Evolutionary conservation across 164 flowering plant genomes (phyloP).

Genomic region (Pachysandra terminalis): DNA sequence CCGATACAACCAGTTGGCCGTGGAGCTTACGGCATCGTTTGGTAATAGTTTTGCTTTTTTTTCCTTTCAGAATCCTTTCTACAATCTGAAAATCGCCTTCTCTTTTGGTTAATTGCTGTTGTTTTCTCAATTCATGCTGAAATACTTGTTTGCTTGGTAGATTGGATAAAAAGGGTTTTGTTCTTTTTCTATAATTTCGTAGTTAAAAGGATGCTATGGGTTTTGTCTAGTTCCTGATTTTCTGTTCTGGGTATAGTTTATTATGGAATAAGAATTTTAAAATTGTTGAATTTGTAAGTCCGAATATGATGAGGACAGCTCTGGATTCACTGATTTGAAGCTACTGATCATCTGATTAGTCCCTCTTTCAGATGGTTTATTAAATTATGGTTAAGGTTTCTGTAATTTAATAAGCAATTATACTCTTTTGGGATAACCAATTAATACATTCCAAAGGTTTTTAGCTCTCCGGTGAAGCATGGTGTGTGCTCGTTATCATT

Average conservation of each 20-base stretch:
- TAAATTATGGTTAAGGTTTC: background rate
- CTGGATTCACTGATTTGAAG: background rate
- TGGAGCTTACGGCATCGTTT: slow-evolving; percentile 77
- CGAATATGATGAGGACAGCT: too few species aligned
- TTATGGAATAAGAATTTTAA: too few species aligned
- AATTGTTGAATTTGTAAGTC: too few species aligned
- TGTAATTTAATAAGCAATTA: too few species aligned
- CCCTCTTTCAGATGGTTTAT: background rate
- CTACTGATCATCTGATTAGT: background rate
- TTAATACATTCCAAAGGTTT: background rate
- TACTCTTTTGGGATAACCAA: background rate
- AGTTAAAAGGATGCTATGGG: too few species aligned
- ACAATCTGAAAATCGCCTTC: background rate
- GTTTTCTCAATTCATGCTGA: background rate
- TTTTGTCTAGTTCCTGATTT: too few species aligned
- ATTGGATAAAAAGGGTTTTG: background rate
- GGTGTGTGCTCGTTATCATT: background rate
- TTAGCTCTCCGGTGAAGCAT: background rate
- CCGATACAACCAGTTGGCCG: slow-evolving; percentile 69
- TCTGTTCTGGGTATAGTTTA: too few species aligned
- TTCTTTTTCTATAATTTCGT: too few species aligned
- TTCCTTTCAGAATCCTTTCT: too few species aligned
- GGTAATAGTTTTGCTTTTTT: slow-evolving; percentile 28
- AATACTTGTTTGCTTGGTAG: background rate
- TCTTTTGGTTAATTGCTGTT: background rate